phyloP scores from a whole-genome alignment of 257 asterid species.

The Plantago major region DNA sequence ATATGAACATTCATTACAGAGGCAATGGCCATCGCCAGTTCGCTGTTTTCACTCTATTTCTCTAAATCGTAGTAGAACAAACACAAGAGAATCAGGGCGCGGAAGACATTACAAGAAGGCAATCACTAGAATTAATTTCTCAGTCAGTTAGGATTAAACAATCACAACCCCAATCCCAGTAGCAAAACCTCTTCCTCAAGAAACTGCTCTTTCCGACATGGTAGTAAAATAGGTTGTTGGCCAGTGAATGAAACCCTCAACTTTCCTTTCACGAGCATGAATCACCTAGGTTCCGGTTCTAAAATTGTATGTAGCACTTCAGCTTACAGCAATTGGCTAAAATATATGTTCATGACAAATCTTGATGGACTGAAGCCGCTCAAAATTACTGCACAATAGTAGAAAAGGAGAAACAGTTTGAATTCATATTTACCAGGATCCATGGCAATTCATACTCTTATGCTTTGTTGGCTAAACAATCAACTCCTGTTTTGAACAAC shows the following conservation, averaged over 20 bases:
- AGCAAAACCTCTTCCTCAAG: slow-evolving; percentile 21
- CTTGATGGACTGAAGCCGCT: slow-evolving; percentile 95
- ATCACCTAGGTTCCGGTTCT: slow-evolving; percentile 20
- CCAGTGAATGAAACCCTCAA: slow-evolving; percentile 7
- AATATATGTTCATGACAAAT: slow-evolving; percentile 82
- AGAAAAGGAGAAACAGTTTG: background rate
- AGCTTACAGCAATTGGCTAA: slow-evolving; percentile 51
- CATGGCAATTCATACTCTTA: background rate
- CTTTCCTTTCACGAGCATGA: background rate
- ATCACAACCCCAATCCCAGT: slow-evolving; percentile 22
- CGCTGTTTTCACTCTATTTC: slow-evolving; percentile 13
- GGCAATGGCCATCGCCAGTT: background rate
- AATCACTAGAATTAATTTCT: slow-evolving; percentile 22
- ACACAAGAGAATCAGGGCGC: slow-evolving; percentile 19
- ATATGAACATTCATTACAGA: slow-evolving; percentile 20
- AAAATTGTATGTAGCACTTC: slow-evolving; percentile 21
- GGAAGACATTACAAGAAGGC: slow-evolving; percentile 19
- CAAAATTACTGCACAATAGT: slow-evolving; percentile 61
- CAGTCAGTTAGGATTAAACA: slow-evolving; percentile 19
- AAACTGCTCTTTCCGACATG: slow-evolving; percentile 8
- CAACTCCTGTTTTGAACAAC: background rate
- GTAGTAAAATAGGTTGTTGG: background rate
- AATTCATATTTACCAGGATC: background rate
- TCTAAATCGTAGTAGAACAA: background rate
- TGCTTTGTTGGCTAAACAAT: too few species aligned